These are phyloP conservation scores for fission yeast (Schizosaccharomyces pombe) DNA, from an alignment of 805 yeast genomes.

Conservation along the genomic window ASM294v3 CU329670.1:4049501-4050000, in stretches of 20 bases:
- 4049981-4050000: slow-evolving; percentile 33
- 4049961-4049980: slow-evolving; percentile 34
- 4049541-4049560: too few relatives aligned
- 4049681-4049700: neutral
- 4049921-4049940: slow-evolving; percentile 38
- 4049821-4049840: neutral
- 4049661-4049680: neutral
- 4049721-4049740: neutral
- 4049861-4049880: slow-evolving; percentile 28
- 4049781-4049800: neutral
- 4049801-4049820: neutral
- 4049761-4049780: slow-evolving; percentile 50
- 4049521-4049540: too few relatives aligned
- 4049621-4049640: neutral
- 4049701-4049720: neutral
- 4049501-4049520: too few relatives aligned
- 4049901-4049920: slow-evolving; percentile 84
- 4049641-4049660: neutral
- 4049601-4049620: too few relatives aligned
- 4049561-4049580: too few relatives aligned
- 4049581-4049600: too few relatives aligned
- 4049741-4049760: slow-evolving; percentile 16
- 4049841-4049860: neutral
- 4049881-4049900: slow-evolving; percentile 73
- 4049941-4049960: slow-evolving; percentile 48